Percentiles rank a stretch among this genome's conserved stretches.
Evolutionary conservation across 169 alveolate genomes (phyloP).

Genomic region (Plasmodium berghei): DNA sequence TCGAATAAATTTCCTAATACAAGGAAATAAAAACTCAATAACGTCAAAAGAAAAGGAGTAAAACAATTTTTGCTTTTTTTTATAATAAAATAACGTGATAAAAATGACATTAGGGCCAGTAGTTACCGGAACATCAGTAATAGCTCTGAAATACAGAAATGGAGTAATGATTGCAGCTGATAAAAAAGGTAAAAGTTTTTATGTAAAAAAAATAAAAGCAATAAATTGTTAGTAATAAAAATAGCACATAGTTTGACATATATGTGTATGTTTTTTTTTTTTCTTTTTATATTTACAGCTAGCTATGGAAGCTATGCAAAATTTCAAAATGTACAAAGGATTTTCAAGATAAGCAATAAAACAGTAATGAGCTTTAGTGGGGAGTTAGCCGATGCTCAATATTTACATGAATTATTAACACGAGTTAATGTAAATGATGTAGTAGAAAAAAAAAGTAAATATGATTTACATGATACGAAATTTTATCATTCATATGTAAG

Average conservation of each 20-base stretch:
- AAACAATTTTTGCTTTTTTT: too few species aligned
- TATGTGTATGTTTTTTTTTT: not conserved
- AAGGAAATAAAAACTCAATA: too few species aligned
- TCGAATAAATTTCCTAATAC: too few species aligned
- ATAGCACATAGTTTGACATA: not conserved
- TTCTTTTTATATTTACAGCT: constrained; percentile 12
- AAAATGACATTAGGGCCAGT: constrained; percentile 75
- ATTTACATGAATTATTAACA: constrained; percentile 39
- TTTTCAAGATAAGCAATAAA: constrained; percentile 69
- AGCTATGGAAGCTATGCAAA: constrained; percentile 77
- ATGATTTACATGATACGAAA: constrained; percentile 36
- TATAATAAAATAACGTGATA: too few species aligned
- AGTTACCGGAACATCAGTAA: constrained; percentile 85
- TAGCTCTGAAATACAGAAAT: constrained; percentile 83
- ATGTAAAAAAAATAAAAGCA: not conserved
- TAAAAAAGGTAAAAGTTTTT: constrained; percentile 45
- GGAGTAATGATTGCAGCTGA: constrained; percentile 90
- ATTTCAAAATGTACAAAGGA: constrained; percentile 67
- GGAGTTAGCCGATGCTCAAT: constrained; percentile 73
- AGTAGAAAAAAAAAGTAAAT: constrained; percentile 35
- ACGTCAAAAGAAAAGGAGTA: not conserved
- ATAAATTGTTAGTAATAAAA: not conserved
- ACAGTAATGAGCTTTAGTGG: constrained; percentile 77
- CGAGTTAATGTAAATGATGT: constrained; percentile 61
- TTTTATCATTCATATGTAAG: constrained; percentile 57